These are phyloP conservation scores for Neurospora discreta DNA, from an alignment of 495 filamentous ascomycete genomes.

Conservation along the genomic window DNA sequence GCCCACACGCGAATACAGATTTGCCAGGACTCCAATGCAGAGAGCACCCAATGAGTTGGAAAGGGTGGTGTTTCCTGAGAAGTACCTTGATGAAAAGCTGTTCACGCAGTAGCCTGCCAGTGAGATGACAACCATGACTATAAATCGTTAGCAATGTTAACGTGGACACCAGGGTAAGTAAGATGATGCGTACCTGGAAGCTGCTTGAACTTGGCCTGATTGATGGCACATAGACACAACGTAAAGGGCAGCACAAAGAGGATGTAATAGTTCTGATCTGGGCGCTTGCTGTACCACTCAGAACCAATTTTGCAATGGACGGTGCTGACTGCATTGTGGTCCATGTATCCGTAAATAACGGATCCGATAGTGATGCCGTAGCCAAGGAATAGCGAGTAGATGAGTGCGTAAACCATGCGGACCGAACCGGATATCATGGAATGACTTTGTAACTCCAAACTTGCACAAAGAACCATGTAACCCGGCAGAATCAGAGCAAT, in stretches of 20 bases:
- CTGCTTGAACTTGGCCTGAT: slow-evolving; percentile 85
- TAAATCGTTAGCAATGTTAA: neutral
- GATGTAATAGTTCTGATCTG: slow-evolving; percentile 51
- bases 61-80: slow-evolving; percentile 69
- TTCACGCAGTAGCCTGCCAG: slow-evolving; percentile 82
- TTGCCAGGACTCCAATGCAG: slow-evolving; percentile 74
- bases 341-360: slow-evolving; percentile 75
- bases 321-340: slow-evolving; percentile 58
- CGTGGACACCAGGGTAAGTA: neutral
- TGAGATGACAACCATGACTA: slow-evolving; percentile 65
- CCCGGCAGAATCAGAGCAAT: slow-evolving; percentile 91
- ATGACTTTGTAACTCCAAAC: slow-evolving; percentile 77
- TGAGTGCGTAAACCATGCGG: slow-evolving; percentile 91
- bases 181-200: slow-evolving; percentile 58
- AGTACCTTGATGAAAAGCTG: slow-evolving; percentile 61
- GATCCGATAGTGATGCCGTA: slow-evolving; percentile 95
- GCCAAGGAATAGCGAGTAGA: slow-evolving; percentile 92
- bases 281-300: slow-evolving; percentile 37
- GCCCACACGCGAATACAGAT: slow-evolving; percentile 73
- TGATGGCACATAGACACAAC: slow-evolving; percentile 71
- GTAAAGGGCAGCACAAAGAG: slow-evolving; percentile 76
- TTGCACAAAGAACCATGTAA: slow-evolving; percentile 54
- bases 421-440: slow-evolving; percentile 84
- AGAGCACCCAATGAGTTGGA: slow-evolving; percentile 78
- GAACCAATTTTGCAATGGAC: slow-evolving; percentile 48